Base-by-base conservation (phyloP, 2,329 filamentous ascomycete genomes). In the Microcera coccophila region DNA sequence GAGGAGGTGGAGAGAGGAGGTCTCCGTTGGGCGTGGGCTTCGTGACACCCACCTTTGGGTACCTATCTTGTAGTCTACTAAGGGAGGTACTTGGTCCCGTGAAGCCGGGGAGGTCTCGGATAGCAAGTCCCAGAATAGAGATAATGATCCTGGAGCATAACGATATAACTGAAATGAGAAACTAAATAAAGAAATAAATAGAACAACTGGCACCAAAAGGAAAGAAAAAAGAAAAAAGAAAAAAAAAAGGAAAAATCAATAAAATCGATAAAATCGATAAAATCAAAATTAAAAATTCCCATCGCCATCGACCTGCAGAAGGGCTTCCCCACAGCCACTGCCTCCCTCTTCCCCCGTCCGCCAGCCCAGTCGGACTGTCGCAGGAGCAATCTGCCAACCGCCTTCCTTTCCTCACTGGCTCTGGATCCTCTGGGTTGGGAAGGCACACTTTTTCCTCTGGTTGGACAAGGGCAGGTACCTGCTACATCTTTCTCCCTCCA, bases 401-500 rank as follows among this genome's bases (percentile, higher is more conserved):
- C 33, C 17, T 19, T 20, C 33, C 33, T 18, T n/a, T 15, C 33
- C 11, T 35, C 16, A 19, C 16, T 35, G 33, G 33, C 33, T 19
- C 33, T 35, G 33, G 33, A 35, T 17, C 33, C 33, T 35, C 33
- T n/a, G 29, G 29, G 29, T n/a, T 32, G 29, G 22, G 7, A 26
- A 26, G 29, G 15, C 15, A n/a, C 29, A 32, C 15, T 7, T 32
- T n/a, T n/a, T n/a, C n/a, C 42, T 36, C 38, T 36, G 32, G 35
- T 42, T 45, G 46, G 37, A 43, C 41, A 41, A 32, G 34, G 39
- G 33, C 33, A 35, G 33, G 33, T 35, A 40, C 44, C 18, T 44
- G 45, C 38, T 41, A 41, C 42, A 43, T 54, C 49, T 42, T 40
- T 47, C n/a, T 45, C 33, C 50, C 48, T 52, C 51, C 49, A 48